Evolutionary conservation across 2,329 filamentous ascomycete species (phyloP).

Genomic region (Bimuria novae-zelandiae): DNA sequence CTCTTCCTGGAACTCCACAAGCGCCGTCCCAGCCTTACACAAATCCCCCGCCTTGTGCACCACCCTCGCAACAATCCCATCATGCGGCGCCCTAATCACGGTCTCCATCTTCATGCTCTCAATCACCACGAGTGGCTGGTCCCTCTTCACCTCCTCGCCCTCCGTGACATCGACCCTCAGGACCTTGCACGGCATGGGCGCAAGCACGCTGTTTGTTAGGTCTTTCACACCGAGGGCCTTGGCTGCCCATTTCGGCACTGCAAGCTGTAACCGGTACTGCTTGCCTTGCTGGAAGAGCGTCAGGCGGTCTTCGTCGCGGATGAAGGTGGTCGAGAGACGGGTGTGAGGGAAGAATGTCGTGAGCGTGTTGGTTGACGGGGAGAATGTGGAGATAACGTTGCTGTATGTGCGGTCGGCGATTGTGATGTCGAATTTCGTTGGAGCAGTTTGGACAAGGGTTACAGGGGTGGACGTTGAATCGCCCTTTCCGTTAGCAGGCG

Average conservation of each 20-base stretch:
- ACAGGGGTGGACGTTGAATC: constrained; percentile 50
- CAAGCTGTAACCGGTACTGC: constrained; percentile 61
- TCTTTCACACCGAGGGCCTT: constrained; percentile 86
- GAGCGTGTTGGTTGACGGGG: constrained; percentile 55
- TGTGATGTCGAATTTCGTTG: constrained; percentile 57
- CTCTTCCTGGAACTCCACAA: constrained; percentile 36
- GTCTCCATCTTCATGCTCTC: constrained; percentile 62
- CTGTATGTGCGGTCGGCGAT: constrained; percentile 45
- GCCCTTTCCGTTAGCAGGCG: constrained; percentile 49
- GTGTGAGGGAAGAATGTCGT: constrained; percentile 82
- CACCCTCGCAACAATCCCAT: constrained; percentile 53
- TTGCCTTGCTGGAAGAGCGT: constrained; percentile 75
- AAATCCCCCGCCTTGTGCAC: constrained; percentile 54
- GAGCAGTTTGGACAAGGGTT: constrained; percentile 57
- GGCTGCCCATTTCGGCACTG: constrained; percentile 76
- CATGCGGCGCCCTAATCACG: constrained; percentile 56
- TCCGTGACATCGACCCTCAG: constrained; percentile 84
- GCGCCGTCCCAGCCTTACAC: constrained; percentile 53
- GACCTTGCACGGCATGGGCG: constrained; percentile 98
- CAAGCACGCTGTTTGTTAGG: constrained; percentile 77
- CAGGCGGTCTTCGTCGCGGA: constrained; percentile 65
- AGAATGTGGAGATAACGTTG: constrained; percentile 55
- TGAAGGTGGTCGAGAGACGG: constrained; percentile 77
- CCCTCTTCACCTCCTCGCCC: constrained; percentile 81
- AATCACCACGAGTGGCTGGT: constrained; percentile 79